These are phyloP conservation scores for Cicer pinnatifidum DNA, from an alignment of 306 rosid species.

Conservation along the genomic window DNA sequence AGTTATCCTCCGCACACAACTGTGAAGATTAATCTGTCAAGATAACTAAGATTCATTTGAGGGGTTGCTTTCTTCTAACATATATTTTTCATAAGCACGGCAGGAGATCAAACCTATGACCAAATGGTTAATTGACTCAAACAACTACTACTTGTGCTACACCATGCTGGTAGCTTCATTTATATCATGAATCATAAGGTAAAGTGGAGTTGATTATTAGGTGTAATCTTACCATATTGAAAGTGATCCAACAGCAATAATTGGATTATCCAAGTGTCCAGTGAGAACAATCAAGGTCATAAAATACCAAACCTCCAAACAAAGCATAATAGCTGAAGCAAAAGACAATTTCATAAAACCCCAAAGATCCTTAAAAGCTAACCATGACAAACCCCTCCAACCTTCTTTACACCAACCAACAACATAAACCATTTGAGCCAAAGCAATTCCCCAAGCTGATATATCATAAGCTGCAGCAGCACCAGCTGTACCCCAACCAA, in stretches of 20 bases:
- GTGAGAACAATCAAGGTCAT: constrained; percentile 96
- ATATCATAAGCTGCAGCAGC: constrained; percentile 80
- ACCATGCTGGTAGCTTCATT: too few species aligned
- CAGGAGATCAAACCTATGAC: too few species aligned
- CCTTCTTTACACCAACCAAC: constrained; percentile 80
- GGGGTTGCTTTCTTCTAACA: too few species aligned
- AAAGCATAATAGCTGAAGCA: constrained; percentile 95
- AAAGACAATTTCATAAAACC: constrained; percentile 73
- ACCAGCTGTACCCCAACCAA: constrained; percentile 76
- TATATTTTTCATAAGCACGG: too few species aligned
- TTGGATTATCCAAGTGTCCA: constrained; percentile 86
- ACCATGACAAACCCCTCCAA: constrained; percentile 89
- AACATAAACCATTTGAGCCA: constrained; percentile 73
- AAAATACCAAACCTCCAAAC: constrained; percentile 94
- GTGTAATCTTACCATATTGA: constrained; percentile 76
- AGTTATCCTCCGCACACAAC: too few species aligned
- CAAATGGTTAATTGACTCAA: too few species aligned
- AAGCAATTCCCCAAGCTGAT: constrained; percentile 78
- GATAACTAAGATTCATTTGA: too few species aligned
- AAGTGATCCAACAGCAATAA: constrained; percentile 94
- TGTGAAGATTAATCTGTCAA: too few species aligned
- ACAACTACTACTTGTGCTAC: too few species aligned
- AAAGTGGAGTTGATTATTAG: not conserved
- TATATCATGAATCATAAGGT: not conserved
- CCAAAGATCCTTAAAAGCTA: constrained; percentile 89